Base-by-base conservation (phyloP, 1,284 basidiomycete genomes). In the Violaceomyces palustris region DNA sequence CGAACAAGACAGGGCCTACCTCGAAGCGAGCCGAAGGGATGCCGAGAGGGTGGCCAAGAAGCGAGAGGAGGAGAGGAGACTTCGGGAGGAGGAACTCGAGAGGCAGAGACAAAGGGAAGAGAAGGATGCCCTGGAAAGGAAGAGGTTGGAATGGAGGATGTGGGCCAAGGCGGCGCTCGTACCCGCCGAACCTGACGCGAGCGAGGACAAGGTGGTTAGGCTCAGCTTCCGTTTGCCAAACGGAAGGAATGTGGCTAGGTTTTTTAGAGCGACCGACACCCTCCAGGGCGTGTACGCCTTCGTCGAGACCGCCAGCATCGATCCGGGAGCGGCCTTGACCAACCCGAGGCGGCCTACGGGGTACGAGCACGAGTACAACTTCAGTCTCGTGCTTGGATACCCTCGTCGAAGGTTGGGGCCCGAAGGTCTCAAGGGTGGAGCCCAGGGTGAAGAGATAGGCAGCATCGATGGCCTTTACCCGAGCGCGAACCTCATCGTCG, bases 361-460 rank as follows among this genome's bases (percentile, higher is more conserved):
- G 1, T 64, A 69, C 36, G 37, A 48, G 29, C 66, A 66, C 35
- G 25, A 27, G 11, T 67, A 56, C 26, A 17, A 30, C 1, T 69
- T 69, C 37, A 51, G 48, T n/a, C 54, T 69, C n/a, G 58, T 69
- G 22, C 63, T 59, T 17, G 62, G 61, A 18, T 69, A 69, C 24
- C 66, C 66, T 3, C 53, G 64, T 8, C 43, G 39, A n/a, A 42
- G 44, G 24, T 50, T 64, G 32, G 28, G 19, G 6, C 35, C 33
- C 7, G 17, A 28, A 17, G 49, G 52, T 11, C 33, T 50, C n/a
- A n/a, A n/a, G n/a, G 10, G 17, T 15, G 4, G 33, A 39, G 26
- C 26, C 3, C 1, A 27, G 38, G 3, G 28, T 14, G 10, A 45
- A 33, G 28, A 29, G 25, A 27, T 68, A 10, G 10, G 45, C n/a